A percentile compares a stretch with the other conserved stretches of the same genome.
These are phyloP conservation scores for Heliamphora exappendiculata DNA, from an alignment of 148 eudicot species.

Conservation along the genomic window DNA sequence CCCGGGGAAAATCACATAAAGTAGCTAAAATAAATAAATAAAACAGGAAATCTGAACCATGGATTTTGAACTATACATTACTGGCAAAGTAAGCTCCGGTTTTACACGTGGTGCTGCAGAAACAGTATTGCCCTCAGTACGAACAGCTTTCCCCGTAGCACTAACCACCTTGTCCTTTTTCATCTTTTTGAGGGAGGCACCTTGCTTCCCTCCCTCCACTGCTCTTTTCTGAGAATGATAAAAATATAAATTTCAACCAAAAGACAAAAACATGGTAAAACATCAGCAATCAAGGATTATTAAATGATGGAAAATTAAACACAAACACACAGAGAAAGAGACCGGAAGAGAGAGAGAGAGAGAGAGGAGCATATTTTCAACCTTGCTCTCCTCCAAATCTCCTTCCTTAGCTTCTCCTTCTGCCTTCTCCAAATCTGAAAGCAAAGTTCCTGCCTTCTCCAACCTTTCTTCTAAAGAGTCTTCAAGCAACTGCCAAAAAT, in stretches of 20 bases:
- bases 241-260: not conserved
- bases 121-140: slow-evolving; percentile 47
- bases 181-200: slow-evolving; percentile 61
- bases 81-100: slow-evolving; percentile 84
- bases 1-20: not conserved
- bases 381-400: slow-evolving; percentile 85
- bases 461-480: slow-evolving; percentile 85
- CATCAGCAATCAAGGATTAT: not conserved
- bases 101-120: slow-evolving; percentile 81
- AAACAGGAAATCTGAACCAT: slow-evolving; percentile 5
- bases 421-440: slow-evolving; percentile 68
- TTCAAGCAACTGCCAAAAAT: slow-evolving; percentile 59
- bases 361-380: slow-evolving; percentile 18
- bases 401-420: slow-evolving; percentile 81
- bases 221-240: slow-evolving; percentile 53
- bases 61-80: slow-evolving; percentile 39
- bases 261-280: not conserved
- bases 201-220: slow-evolving; percentile 86
- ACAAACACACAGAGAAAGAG: not conserved
- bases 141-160: slow-evolving; percentile 58
- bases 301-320: not conserved
- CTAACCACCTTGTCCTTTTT: slow-evolving; percentile 78
- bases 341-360: not conserved
- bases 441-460: slow-evolving; percentile 67
- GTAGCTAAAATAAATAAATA: not conserved